Evolutionary conservation across 2,329 filamentous ascomycete species (phyloP), one percentile per base, ranked within the genome.

Genomic region (Esteya vermicola): DNA sequence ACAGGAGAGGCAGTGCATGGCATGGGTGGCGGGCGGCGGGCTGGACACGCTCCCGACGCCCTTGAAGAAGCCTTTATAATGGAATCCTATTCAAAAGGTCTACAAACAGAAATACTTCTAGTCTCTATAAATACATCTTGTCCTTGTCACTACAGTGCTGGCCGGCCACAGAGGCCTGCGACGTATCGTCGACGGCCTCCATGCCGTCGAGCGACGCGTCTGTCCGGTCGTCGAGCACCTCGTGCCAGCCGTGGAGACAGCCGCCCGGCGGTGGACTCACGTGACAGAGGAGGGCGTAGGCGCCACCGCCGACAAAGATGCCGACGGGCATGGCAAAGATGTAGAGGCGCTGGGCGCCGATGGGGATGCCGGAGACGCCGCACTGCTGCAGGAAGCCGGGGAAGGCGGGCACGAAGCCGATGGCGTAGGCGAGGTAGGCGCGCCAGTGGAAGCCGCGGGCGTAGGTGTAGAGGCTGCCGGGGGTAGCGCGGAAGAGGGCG

Each of bases 321-420:
- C 88, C 88, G 33, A 72, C 72, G 56, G 95, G 93, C 64, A 88
- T 95, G 59, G 94, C 94, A 50, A 95, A 54, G 48, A 86, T 83
- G 65, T 93, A 95, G 44, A 95, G 75, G 54, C 93, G 93, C 1
- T 71, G 75, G 3, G 89, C 88, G 1, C 81, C 86, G 6, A 73
- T 64, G 0, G 89, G 88, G 0, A 94, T 85, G 2, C 62, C 47
- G n/a, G n/a, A n/a, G n/a, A 16, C 52, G 56, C 1, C 85, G 85
- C 20, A 94, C 72, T 0, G 82, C 85, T 3, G 85, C 86, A 1
- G 78, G 48, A 95, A 95, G 1, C 88, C 88, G 5, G 93, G 85
- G 4, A 95, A 82, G 50, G 94, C 94, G 65, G 93, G 80, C 6
- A 91, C 55, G 45, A 94, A 91, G 12, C 86, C 86, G 1, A 73